A percentile compares a stretch with the other conserved stretches of the same genome.
Evolutionary conservation across 1,139 yeast genomes (phyloP).

Genomic region (Ogataea hybrid): DNA sequence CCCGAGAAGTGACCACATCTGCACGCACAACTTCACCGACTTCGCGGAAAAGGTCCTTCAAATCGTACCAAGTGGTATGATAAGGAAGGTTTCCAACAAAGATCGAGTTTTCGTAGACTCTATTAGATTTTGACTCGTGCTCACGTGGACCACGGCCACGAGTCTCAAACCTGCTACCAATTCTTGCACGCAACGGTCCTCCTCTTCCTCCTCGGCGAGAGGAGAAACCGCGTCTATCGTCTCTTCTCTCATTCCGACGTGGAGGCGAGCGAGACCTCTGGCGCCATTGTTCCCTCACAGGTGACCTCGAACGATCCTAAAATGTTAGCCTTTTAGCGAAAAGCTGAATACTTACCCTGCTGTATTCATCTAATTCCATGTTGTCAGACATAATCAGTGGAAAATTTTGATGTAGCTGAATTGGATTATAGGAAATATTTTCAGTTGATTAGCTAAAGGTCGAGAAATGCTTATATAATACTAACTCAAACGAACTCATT

Average conservation of each 20-base stretch:
- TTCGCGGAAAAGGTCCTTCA: constrained; percentile 54
- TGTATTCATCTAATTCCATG: constrained; percentile 31
- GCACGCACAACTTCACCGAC: constrained; percentile 81
- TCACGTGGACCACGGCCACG: constrained; percentile 18
- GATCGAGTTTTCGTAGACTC: constrained; percentile 68
- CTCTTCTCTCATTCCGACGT: constrained; percentile 8
- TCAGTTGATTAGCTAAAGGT: no score
- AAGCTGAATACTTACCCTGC: constrained; percentile 28
- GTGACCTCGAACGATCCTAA: constrained; percentile 36
- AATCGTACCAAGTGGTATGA: constrained; percentile 56
- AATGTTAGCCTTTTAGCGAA: constrained; percentile 1
- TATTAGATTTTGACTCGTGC: constrained; percentile 38
- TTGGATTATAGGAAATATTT: no score
- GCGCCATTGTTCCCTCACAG: constrained; percentile 24
- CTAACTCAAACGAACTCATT: no score
- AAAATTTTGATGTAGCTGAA: constrained; percentile 9
- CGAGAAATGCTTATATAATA: no score
- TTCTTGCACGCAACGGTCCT: constrained; percentile 27
- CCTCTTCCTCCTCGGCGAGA: constrained; percentile 24
- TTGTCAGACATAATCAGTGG: constrained; percentile 27
- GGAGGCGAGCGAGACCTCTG: constrained; percentile 26
- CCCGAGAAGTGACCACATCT: constrained; percentile 79
- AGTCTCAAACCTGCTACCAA: constrained; percentile 22
- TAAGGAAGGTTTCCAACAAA: constrained; percentile 76
- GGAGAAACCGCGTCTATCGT: constrained; percentile 8